Conservation (phyloP, 2,329 filamentous ascomycete species). For the Uncinocarpus reesii region DNA sequence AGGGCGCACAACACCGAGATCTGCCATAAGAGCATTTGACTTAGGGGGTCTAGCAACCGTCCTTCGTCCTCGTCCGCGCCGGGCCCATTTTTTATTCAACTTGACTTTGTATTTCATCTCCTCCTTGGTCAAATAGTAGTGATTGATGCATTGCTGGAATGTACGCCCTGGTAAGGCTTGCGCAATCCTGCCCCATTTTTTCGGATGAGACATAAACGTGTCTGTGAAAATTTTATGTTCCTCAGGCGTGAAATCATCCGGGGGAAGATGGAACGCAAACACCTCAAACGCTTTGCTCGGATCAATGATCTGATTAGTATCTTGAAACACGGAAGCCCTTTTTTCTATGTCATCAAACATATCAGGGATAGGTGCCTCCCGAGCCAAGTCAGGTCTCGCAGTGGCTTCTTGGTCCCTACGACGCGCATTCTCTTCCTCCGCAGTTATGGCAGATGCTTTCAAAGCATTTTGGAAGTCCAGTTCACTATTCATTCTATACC, state of each 20-base stretch:
- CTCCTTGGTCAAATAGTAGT: constrained; percentile 44
- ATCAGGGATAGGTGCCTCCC: constrained; percentile 40
- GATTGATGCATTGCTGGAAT: constrained; percentile 41
- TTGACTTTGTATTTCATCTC: constrained; percentile 43
- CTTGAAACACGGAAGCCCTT: constrained; percentile 35
- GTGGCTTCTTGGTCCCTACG: constrained; percentile 36
- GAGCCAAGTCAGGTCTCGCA: constrained; percentile 35
- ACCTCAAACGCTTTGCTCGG: constrained; percentile 32
- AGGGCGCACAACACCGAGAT: constrained; percentile 36
- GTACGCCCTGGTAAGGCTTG: constrained; percentile 37
- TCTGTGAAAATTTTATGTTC: constrained; percentile 40
- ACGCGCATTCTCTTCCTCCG: constrained; percentile 39
- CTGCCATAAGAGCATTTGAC: constrained; percentile 41
- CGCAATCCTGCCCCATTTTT: constrained; percentile 45
- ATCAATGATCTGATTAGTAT: constrained; percentile 38
- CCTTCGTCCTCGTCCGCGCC: constrained; percentile 30
- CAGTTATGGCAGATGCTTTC: constrained; percentile 39
- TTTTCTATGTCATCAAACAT: constrained; percentile 37
- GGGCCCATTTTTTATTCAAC: constrained; percentile 38
- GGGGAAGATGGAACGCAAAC: constrained; percentile 37
- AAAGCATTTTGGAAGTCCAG: constrained; percentile 42
- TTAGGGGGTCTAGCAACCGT: constrained; percentile 32
- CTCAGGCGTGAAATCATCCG: constrained; percentile 39
- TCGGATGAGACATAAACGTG: constrained; percentile 40
- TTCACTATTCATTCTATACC: constrained; percentile 41